phyloP scores from a whole-genome alignment of 2,329 filamentous ascomycete genomes.

The Fusarium cyanostomum region DNA sequence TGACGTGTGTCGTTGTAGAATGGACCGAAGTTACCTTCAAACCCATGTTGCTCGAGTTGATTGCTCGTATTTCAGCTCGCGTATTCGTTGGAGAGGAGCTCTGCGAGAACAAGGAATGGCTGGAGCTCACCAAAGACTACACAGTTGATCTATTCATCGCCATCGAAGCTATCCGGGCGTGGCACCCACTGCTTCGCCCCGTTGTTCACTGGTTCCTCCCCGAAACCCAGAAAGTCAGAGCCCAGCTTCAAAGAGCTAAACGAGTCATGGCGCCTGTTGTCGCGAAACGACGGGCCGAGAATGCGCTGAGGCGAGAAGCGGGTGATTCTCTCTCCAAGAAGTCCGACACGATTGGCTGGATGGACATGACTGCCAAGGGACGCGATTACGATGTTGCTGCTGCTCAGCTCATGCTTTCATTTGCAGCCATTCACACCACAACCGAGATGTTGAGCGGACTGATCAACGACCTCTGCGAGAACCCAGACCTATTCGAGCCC shows the following conservation, averaged over 20 bases:
- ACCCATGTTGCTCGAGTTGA: too few species aligned
- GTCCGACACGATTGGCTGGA: conserved; percentile 66
- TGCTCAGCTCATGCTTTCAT: conserved; percentile 43
- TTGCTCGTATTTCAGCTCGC: conserved; percentile 41
- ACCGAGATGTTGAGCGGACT: conserved; percentile 42
- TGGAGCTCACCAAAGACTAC: conserved; percentile 57
- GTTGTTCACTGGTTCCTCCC: conserved; percentile 57
- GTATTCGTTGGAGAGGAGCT: conserved; percentile 53
- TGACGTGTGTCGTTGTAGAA: too few species aligned
- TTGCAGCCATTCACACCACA: conserved; percentile 66
- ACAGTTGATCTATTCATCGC: conserved; percentile 52
- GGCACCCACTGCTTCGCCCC: conserved; percentile 56
- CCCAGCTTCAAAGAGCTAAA: conserved; percentile 7
- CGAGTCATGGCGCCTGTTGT: conserved; percentile 52
- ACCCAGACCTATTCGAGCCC: conserved; percentile 48
- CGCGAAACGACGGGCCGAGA: conserved; percentile 54
- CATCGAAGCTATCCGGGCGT: conserved; percentile 46
- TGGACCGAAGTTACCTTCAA: too few species aligned
- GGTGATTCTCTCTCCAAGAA: conserved; percentile 23
- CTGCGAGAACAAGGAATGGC: conserved; percentile 56
- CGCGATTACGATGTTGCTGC: conserved; percentile 15
- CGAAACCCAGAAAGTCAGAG: conserved; percentile 47
- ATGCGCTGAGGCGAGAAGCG: conserved; percentile 33
- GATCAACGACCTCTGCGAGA: conserved; percentile 50
- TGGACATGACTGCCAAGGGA: conserved; percentile 54